A percentile compares a stretch with the other conserved stretches of the same genome.
Conservation (phyloP, 2,329 filamentous ascomycete genomes). For the Canariomyces notabilis region DNA sequence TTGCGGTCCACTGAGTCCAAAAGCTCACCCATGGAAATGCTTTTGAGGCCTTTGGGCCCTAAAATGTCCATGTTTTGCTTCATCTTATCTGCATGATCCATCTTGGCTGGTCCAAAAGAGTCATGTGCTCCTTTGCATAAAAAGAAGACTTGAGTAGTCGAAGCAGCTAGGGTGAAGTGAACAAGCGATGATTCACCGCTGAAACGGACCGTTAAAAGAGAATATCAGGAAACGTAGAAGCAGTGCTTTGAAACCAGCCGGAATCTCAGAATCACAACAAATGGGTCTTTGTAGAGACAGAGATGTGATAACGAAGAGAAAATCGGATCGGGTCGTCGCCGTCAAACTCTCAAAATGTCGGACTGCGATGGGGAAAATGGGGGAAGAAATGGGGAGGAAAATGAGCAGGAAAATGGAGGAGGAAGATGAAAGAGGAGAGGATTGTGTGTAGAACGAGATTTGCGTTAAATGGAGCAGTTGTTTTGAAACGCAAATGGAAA, state of each 20-base stretch:
- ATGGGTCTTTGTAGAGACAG: too few species aligned
- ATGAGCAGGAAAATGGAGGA: too few species aligned
- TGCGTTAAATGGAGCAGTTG: too few species aligned
- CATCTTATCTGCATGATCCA: slow-evolving; percentile 13
- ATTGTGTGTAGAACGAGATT: too few species aligned
- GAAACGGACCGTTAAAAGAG: not conserved
- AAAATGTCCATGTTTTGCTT: slow-evolving; percentile 13
- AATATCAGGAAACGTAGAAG: not conserved
- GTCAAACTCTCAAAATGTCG: too few species aligned
- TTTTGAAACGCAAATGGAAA: too few species aligned
- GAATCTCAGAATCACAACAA: not conserved
- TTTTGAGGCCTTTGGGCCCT: slow-evolving; percentile 6
- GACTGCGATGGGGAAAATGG: too few species aligned
- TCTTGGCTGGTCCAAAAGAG: not conserved
- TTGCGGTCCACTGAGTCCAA: not conserved
- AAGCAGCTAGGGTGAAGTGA: too few species aligned
- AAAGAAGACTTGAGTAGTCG: not conserved
- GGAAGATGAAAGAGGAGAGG: too few species aligned
- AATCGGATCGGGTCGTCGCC: too few species aligned
- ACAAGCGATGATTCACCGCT: not conserved
- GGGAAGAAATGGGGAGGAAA: too few species aligned
- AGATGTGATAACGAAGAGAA: too few species aligned
- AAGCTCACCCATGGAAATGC: slow-evolving; percentile 12
- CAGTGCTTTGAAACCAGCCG: not conserved
- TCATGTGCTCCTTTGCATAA: slow-evolving; percentile 10